A percentile compares a stretch with the other conserved stretches of the same genome.
phyloP scores from a whole-genome alignment of 495 filamentous ascomycete genomes.

The Trichoderma reesei region DNA sequence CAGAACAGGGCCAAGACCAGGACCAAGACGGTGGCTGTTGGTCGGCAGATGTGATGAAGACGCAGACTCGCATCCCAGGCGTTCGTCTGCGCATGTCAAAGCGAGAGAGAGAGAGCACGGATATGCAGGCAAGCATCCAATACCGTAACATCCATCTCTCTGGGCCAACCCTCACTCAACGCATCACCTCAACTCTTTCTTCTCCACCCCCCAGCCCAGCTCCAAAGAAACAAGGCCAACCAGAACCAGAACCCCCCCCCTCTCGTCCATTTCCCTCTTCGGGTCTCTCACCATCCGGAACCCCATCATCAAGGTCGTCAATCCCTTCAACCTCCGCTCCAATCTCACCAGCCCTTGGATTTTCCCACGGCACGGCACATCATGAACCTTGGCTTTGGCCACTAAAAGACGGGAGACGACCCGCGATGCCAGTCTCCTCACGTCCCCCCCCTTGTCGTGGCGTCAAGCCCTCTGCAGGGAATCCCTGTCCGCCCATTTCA shows the following conservation, averaged over 20 bases:
- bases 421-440: too few species aligned
- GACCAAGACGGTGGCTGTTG: background rate
- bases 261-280: background rate
- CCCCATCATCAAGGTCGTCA: too few species aligned
- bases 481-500: background rate
- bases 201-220: too few species aligned
- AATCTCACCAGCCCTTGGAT: background rate
- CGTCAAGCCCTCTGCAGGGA: conserved; percentile 7
- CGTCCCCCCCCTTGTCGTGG: conserved; percentile 4
- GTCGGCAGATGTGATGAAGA: background rate
- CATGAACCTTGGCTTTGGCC: background rate
- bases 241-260: too few species aligned
- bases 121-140: too few species aligned
- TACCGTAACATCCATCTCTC: too few species aligned
- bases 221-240: too few species aligned
- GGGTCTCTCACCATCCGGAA: background rate
- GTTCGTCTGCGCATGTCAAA: background rate
- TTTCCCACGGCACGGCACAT: background rate
- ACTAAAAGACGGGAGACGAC: background rate
- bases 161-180: too few species aligned
- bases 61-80: conserved; percentile 2
- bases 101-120: too few species aligned
- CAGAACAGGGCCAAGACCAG: too few species aligned
- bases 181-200: too few species aligned
- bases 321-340: background rate